Evolutionary conservation across 176 grass and related monocot genomes (phyloP).

Genomic region (Rhynchospora pubera): DNA sequence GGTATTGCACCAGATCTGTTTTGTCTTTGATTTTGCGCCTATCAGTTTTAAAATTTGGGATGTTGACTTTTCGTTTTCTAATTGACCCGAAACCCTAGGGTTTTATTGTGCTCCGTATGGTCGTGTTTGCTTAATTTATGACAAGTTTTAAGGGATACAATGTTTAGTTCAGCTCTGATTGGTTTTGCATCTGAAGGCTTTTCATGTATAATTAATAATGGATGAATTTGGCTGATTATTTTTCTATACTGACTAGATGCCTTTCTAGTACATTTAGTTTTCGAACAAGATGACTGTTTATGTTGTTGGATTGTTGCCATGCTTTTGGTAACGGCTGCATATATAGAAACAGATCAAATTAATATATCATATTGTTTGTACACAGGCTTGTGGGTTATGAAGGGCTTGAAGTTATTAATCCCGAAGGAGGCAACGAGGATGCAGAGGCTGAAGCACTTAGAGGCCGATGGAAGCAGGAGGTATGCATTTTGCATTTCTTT

Average conservation of each 20-base stretch:
- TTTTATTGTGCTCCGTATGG: background rate
- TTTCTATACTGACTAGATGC: background rate
- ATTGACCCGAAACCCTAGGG: constrained; percentile 23
- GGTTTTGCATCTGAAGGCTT: background rate
- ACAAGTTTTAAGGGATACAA: background rate
- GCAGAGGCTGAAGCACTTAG: constrained; percentile 73
- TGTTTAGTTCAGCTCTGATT: background rate
- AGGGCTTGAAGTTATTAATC: constrained; percentile 95
- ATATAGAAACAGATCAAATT: background rate
- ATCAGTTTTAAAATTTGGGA: constrained; percentile 18
- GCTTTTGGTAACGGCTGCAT: background rate
- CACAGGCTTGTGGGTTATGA: constrained; percentile 78
- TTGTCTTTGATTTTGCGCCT: background rate
- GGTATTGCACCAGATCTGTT: constrained; percentile 33
- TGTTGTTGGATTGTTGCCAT: background rate
- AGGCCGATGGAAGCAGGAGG: constrained; percentile 97
- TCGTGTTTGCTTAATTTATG: background rate
- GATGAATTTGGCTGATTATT: background rate
- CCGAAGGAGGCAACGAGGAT: constrained; percentile 85
- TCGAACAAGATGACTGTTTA: background rate
- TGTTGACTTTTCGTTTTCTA: constrained; percentile 9
- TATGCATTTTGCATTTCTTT: constrained; percentile 10
- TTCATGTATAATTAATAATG: background rate
- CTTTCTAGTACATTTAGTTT: background rate
- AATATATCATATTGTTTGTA: constrained; percentile 19